phyloP scores from a whole-genome alignment of 2,329 filamentous ascomycete species.

The Calonectria hawksworthii region DNA sequence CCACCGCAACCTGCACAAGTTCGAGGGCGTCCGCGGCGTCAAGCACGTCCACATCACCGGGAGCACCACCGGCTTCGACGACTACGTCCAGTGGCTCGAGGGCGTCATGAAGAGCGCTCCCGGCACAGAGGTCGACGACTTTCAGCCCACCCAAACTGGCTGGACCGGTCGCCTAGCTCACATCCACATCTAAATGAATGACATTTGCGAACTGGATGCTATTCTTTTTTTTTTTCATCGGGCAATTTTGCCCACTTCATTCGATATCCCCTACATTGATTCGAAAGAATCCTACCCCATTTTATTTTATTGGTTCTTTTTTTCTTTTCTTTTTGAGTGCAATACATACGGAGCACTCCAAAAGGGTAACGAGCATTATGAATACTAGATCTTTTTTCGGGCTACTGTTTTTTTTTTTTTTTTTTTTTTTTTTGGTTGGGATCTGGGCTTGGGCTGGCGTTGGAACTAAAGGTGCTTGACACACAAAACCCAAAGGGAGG shows the following conservation, averaged over 20 bases:
- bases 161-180: constrained; percentile 43
- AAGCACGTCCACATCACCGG: constrained; percentile 52
- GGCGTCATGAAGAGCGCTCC: constrained; percentile 51
- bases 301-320: neutral
- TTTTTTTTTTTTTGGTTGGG: neutral
- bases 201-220: neutral
- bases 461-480: neutral
- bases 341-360: neutral
- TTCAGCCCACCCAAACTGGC: constrained; percentile 35
- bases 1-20: constrained; percentile 54
- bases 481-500: neutral
- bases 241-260: neutral
- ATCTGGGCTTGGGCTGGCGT: constrained; percentile 15
- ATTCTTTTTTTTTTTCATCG: neutral
- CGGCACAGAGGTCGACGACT: constrained; percentile 38
- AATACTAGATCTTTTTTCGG: neutral
- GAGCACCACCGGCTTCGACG: constrained; percentile 57
- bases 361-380: constrained; percentile 22
- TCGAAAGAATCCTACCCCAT: neutral
- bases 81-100: constrained; percentile 59
- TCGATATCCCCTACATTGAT: neutral
- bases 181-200: constrained; percentile 38
- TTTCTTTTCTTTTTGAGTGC: neutral
- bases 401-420: neutral
- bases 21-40: constrained; percentile 60